Evolutionary conservation across 768 basidiomycete genomes (phyloP).

Genomic region (Agrocybe chaxingu): DNA sequence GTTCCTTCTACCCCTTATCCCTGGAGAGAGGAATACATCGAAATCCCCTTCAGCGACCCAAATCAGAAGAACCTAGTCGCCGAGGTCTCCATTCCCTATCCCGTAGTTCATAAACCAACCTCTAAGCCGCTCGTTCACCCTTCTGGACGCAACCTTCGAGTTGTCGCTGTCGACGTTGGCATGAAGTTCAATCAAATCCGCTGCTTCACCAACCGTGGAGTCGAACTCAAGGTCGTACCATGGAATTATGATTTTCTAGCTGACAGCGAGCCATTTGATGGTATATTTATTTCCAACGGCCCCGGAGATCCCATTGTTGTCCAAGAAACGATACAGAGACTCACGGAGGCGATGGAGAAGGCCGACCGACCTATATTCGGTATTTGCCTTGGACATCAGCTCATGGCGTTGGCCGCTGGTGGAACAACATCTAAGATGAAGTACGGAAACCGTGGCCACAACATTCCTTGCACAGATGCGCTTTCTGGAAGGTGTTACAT

Average conservation of each 20-base stretch:
- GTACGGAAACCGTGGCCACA: constrained; percentile 98
- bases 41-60: constrained; percentile 83
- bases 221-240: constrained; percentile 95
- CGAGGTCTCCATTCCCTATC: constrained; percentile 70
- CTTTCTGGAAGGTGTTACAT: constrained; percentile 97
- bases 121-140: constrained; percentile 62
- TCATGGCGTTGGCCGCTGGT: constrained; percentile 92
- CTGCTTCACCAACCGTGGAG: constrained; percentile 88
- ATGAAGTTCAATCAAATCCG: constrained; percentile 99
- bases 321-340: constrained; percentile 61
- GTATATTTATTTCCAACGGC: constrained; percentile 95
- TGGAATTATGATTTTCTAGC: constrained; percentile 92
- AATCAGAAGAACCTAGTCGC: constrained; percentile 91
- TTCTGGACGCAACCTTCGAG: constrained; percentile 74
- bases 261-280: constrained; percentile 84
- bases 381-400: constrained; percentile 97
- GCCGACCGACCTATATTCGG: constrained; percentile 90
- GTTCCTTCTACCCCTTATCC: constrained; percentile 49
- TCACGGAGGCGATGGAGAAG: constrained; percentile 65
- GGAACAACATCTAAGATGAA: constrained; percentile 98
- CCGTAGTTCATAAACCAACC: constrained; percentile 67
- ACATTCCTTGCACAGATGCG: constrained; percentile 95
- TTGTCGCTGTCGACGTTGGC: constrained; percentile 94
- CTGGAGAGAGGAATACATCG: constrained; percentile 85
- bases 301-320: constrained; percentile 95